Evolutionary conservation across 495 filamentous ascomycete genomes (phyloP), one percentile per base, ranked within the genome.

Genomic region (Xylaria scruposa): DNA sequence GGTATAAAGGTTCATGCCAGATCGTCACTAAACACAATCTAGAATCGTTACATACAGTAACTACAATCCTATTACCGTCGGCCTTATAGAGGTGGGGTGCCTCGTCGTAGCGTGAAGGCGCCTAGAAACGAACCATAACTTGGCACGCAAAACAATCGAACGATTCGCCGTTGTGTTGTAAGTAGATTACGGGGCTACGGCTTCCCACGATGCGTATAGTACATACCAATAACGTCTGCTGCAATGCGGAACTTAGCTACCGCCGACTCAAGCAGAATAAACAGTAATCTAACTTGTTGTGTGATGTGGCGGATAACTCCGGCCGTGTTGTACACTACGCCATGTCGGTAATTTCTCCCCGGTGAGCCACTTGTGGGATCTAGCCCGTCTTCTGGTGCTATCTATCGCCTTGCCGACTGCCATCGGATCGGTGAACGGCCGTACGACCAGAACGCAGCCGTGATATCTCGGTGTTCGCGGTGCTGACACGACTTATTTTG

Each of bases 341-440:
- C 44, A 29, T 12, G 24, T 67, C 65, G 49, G 65, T 42, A 36
- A 56, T 67, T 54, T 56, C 21, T 56, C 26, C n/a, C 49, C 65
- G 49, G 33, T 24, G 15, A 40, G 49, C 65, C 65, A 56, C 63
- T 67, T 36, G 19, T 54, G 24, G 21, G 36, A 47, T 67, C 47
- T 33, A 67, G 64, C 64, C 62, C 17, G 44, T 51, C 62, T 46
- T 36, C 62, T 65, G 26, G 24, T 29, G 44, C 42, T 3, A 46
- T 29, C 61, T 1, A 46, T 29, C 61, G 26, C 24, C 2, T n/a
- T 4, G 38, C 40, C 61, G 38, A 64, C 38, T 64, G 3, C n/a
- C 15, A 47, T 65, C 63, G 63, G 63, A 51, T 31, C 63, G 63
- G 63, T 46, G 44, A 67, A 53, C 46, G 63, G 42, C 62, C 17